Base-by-base conservation (phyloP, 2,329 filamentous ascomycete genomes). In the Fusarium lyarnte region DNA sequence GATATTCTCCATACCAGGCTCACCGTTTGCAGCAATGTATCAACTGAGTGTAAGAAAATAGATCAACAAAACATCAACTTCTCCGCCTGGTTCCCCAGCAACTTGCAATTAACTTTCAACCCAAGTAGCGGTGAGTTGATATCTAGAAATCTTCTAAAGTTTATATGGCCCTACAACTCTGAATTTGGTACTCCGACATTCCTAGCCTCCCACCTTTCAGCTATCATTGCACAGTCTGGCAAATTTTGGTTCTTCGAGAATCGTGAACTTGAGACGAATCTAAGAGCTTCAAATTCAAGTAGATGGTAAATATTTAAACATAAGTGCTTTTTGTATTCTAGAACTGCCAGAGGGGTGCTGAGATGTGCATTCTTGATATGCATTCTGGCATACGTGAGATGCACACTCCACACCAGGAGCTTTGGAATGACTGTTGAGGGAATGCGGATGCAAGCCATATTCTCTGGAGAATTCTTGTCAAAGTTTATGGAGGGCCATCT, bases 391-490 rank as follows among this genome's bases (percentile, higher is more conserved):
- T 49, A 66, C 31, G 65, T 69, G 39, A 64, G 70, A 66, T 67
- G 70, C 60, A 72, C 57, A 70, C 66, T 72, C 70, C 70, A 73
- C 66, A 63, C 65, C 66, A 59, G 58, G 41, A 66, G 52, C 66
- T 41, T 57, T 70, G 70, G 70, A 73, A 73, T 73, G 70, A 58
- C 43, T 58, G 39, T 45, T 67, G 29, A 73, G 70, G 70, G 70
- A 73, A 73, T 73, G 70, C 66, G 61, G 65, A 70, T 62, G 70
- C 70, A 73, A 73, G 70, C 70, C 70, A 73, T 73, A 53, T 71
- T 59, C 57, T 65, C 45, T 70, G 52, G 45, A 70, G 70, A 70
- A 73, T 73, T 73, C 70, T 73, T 73, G 41, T 10, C 58, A 60
- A 73, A 73, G 60, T 46, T 67, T 73, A 58, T 70, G 69, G 70